Conservation (phyloP, 2,329 filamentous ascomycete genomes). For the Davidsoniella virescens region DNA sequence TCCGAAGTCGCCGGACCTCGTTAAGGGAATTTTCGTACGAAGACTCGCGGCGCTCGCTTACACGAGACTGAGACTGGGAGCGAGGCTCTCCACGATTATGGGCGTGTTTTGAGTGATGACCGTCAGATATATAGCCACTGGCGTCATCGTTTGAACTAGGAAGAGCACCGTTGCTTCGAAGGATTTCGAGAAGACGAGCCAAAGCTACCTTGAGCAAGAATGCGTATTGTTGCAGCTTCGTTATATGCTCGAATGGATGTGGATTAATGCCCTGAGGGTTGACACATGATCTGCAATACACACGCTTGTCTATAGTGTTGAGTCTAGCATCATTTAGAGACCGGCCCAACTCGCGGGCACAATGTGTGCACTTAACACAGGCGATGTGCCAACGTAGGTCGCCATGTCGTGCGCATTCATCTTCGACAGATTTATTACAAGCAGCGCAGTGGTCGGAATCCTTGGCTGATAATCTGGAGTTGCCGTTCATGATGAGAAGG, state of each 20-base stretch:
- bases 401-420: constrained; percentile 67
- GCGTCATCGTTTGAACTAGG: constrained; percentile 59
- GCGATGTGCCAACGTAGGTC: constrained; percentile 70
- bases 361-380: constrained; percentile 62
- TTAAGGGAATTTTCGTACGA: constrained; percentile 93
- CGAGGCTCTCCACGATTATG: constrained; percentile 37
- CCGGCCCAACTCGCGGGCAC: constrained; percentile 47
- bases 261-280: constrained; percentile 35
- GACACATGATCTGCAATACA: constrained; percentile 57
- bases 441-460: constrained; percentile 70
- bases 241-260: constrained; percentile 52
- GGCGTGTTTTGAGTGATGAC: constrained; percentile 20
- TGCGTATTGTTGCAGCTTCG: constrained; percentile 84
- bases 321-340: constrained; percentile 54
- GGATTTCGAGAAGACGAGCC: constrained; percentile 71
- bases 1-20: constrained; percentile 80
- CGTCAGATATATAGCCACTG: constrained; percentile 50
- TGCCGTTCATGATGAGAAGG: constrained; percentile 47
- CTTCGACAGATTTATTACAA: constrained; percentile 81
- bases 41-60: constrained; percentile 42
- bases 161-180: constrained; percentile 68
- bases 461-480: constrained; percentile 51
- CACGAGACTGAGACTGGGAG: constrained; percentile 58
- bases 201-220: constrained; percentile 85
- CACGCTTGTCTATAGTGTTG: constrained; percentile 48